Conservation (phyloP, 345 rosid genomes). For the Hypericum androsaemum region DNA sequence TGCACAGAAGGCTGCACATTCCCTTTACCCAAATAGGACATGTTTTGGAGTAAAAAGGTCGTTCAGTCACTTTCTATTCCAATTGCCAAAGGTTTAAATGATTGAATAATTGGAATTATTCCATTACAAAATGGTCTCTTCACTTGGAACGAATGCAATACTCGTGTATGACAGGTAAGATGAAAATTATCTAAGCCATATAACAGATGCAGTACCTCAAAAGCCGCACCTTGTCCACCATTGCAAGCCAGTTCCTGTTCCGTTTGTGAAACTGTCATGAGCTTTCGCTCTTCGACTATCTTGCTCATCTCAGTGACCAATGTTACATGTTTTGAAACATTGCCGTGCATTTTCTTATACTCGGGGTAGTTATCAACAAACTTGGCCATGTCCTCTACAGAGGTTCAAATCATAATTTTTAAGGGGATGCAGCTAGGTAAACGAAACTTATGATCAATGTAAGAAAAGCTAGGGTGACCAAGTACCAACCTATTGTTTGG, state of each 20-base stretch:
- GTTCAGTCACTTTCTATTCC: too few relatives aligned
- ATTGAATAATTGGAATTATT: too few relatives aligned
- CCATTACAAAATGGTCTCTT: too few relatives aligned
- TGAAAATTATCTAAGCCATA: not conserved
- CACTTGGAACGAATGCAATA: too few relatives aligned
- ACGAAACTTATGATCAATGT: constrained; percentile 4
- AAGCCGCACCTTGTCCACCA: constrained; percentile 95
- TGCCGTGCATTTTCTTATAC: constrained; percentile 95
- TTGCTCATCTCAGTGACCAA: constrained; percentile 97
- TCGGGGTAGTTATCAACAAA: constrained; percentile 95
- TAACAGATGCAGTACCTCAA: constrained; percentile 49
- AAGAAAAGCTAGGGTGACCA: not conserved
- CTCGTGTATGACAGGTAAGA: too few relatives aligned
- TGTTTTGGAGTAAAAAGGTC: too few relatives aligned
- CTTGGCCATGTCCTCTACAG: constrained; percentile 96
- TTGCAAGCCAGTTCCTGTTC: constrained; percentile 98
- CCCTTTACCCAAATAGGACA: too few relatives aligned
- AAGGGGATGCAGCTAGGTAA: too few relatives aligned
- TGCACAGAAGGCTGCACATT: too few relatives aligned
- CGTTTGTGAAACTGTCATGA: constrained; percentile 85
- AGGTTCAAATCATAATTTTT: constrained; percentile 19
- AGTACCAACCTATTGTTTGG: constrained; percentile 77
- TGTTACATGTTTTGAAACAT: constrained; percentile 92
- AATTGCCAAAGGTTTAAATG: too few relatives aligned
- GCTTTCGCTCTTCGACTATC: constrained; percentile 84